Evolutionary conservation across 148 eudicot species (phyloP), one percentile per base, ranked within the genome.

Genomic region (Dysphania ambrosioides): DNA sequence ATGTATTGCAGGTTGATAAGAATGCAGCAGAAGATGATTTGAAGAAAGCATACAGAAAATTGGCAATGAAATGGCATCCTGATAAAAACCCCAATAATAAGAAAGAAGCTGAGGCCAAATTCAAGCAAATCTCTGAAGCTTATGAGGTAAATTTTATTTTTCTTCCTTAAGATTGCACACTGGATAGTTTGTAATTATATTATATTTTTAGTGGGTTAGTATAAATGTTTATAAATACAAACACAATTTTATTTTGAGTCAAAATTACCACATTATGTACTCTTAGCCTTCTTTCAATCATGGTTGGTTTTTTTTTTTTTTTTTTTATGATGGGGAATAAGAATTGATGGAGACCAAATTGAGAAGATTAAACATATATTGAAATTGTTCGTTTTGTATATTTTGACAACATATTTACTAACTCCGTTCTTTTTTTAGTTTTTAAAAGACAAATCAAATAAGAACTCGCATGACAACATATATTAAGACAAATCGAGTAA

Each of bases 51-150:
- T 91, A 91, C 63, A 72, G 96, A 75, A 91, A 76, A 80, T 71
- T 91, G 82, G 96, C 96, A 0, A 91, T 91, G 96, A 91, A 87
- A 82, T 91, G 96, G 93, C 96, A 91, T 73, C 96, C 96, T 40
- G 96, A 91, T 81, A 91, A 91, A 74, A 91, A 91, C 73, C 96
- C 91, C 62, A 86, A 70, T 74, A 73, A 83, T 75, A 90, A 90
- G 74, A 82, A 74, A 42, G 88, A 91, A 74, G 96, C 96, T 70
- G 96, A 91, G 80, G 91, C 91, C 74, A 84, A 85, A 78, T 91
- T 91, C 71, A 91, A 87, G 75, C 81, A 87, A 81, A 87, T 91
- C 32, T 91, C 96, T n/a, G 96, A 91, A 75, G 96, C 96, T 8
- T 91, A 91, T 79, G 96, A 91, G 75, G 96, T 90, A 66, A 38